A percentile compares a stretch with the other conserved stretches of the same genome.
These are phyloP conservation scores for Pterocarpus santalinus DNA, from an alignment of 306 rosid genomes.

Conservation along the genomic window DNA sequence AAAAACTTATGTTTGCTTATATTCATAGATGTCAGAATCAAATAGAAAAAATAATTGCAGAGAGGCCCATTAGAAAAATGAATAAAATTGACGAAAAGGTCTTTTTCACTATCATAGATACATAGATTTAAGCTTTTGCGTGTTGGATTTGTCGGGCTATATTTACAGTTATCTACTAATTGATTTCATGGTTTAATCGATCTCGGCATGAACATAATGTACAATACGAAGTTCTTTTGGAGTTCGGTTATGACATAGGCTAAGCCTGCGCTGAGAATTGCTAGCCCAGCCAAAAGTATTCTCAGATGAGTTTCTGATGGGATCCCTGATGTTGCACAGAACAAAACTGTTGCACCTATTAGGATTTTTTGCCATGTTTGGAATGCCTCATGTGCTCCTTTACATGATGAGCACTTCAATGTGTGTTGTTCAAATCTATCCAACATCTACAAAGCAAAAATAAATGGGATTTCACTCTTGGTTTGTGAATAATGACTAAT, in stretches of 20 bases:
- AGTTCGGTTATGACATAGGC: conserved; percentile 67
- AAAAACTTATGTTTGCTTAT: conserved; percentile 32
- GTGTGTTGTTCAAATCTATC: conserved; percentile 99
- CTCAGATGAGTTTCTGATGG: conserved; percentile 71
- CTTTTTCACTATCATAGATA: conserved; percentile 63
- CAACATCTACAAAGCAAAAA: conserved; percentile 73
- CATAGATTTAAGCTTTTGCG: conserved; percentile 40
- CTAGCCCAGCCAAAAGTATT: conserved; percentile 68
- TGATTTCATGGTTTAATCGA: conserved; percentile 51
- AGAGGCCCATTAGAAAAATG: no score
- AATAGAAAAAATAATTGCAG: no score
- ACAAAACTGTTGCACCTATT: conserved; percentile 69
- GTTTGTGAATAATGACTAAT: no score
- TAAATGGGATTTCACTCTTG: no score
- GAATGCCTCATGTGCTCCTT: conserved; percentile 77
- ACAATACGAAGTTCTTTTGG: conserved; percentile 76
- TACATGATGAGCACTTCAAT: conserved; percentile 88
- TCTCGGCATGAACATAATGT: conserved; percentile 89
- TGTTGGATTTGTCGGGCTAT: no score
- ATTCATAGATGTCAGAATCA: no score
- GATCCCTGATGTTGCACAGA: conserved; percentile 75
- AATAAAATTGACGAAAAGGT: conserved; percentile 54
- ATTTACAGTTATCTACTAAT: neutral
- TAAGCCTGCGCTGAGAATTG: conserved; percentile 63
- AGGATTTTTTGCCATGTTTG: conserved; percentile 71